These are phyloP conservation scores for Coprinopsis sp. DNA, from an alignment of 768 basidiomycete genomes.

Conservation along the genomic window DNA sequence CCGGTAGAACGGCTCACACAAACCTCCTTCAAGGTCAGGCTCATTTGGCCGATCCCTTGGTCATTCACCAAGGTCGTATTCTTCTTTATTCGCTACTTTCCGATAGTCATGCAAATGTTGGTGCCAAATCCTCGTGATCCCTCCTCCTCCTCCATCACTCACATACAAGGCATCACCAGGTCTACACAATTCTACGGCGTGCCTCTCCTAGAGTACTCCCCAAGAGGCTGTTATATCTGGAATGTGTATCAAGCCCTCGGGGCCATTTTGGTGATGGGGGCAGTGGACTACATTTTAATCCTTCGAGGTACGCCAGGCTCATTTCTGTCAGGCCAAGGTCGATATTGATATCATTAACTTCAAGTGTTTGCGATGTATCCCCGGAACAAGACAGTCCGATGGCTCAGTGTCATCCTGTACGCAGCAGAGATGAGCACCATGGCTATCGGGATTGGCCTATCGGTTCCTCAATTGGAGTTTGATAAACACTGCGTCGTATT, in stretches of 20 bases:
- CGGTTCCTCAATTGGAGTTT: constrained; percentile 27
- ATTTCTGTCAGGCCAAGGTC: no score
- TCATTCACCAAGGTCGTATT: constrained; percentile 31
- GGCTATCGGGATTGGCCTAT: constrained; percentile 23
- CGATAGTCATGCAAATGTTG: constrained; percentile 33
- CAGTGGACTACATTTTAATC: constrained; percentile 37
- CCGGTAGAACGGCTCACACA: not conserved
- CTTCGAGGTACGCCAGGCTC: constrained; percentile 34
- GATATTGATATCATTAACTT: no score
- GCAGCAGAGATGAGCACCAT: constrained; percentile 28
- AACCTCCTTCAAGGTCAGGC: not conserved
- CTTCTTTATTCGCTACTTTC: constrained; percentile 35
- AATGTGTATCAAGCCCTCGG: constrained; percentile 38
- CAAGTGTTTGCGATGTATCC: constrained; percentile 37
- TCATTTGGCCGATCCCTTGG: constrained; percentile 17
- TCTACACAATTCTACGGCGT: constrained; percentile 28
- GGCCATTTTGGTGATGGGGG: constrained; percentile 22
- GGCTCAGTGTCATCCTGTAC: constrained; percentile 11
- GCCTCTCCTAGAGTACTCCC: constrained; percentile 31
- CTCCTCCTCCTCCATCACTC: not conserved
- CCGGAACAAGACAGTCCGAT: not conserved
- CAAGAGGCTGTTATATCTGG: constrained; percentile 40
- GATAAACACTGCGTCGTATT: constrained; percentile 31
- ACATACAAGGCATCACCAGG: constrained; percentile 20
- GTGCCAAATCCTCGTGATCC: constrained; percentile 2